Evolutionary conservation across 805 yeast genomes (phyloP).

Genomic region (Wickerhamiella shivajii): DNA sequence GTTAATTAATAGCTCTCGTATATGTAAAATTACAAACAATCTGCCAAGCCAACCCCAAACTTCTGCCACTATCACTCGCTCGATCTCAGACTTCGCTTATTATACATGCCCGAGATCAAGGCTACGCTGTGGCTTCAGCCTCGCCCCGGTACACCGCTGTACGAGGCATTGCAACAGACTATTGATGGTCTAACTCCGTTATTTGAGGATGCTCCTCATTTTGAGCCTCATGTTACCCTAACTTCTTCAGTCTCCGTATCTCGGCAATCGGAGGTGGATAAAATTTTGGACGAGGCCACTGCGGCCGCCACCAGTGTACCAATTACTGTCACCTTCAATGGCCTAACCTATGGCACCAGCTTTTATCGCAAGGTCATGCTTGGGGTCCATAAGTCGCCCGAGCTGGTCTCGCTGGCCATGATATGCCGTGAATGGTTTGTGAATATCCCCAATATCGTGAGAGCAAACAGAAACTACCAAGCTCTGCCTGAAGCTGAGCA

Average conservation of each 20-base stretch:
- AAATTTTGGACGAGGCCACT: conserved; percentile 40
- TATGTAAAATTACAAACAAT: too few species aligned
- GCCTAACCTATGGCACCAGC: conserved; percentile 34
- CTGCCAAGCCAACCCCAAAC: too few species aligned
- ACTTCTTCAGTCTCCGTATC: conserved; percentile 43
- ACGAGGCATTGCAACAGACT: conserved; percentile 42
- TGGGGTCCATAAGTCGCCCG: conserved; percentile 32
- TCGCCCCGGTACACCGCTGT: conserved; percentile 34
- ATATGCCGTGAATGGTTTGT: conserved; percentile 27
- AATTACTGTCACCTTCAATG: conserved; percentile 29
- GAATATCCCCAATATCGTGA: conserved; percentile 15
- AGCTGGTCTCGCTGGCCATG: conserved; percentile 36
- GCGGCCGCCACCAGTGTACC: conserved; percentile 39
- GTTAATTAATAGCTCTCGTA: too few species aligned
- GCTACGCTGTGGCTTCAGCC: conserved; percentile 65
- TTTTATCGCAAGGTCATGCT: conserved; percentile 42
- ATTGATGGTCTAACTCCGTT: conserved; percentile 53
- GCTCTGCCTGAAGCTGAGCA: conserved; percentile 21
- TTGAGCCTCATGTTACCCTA: conserved; percentile 68
- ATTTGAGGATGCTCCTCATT: conserved; percentile 54
- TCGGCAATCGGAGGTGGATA: conserved; percentile 41
- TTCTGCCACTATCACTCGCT: too few species aligned
- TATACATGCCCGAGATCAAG: conserved; percentile 8
- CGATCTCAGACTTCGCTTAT: too few species aligned
- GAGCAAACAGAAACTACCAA: conserved; percentile 14